These are phyloP conservation scores for Populus trichocarpa DNA, from an alignment of 441 rosid species.

Conservation along the genomic window DNA sequence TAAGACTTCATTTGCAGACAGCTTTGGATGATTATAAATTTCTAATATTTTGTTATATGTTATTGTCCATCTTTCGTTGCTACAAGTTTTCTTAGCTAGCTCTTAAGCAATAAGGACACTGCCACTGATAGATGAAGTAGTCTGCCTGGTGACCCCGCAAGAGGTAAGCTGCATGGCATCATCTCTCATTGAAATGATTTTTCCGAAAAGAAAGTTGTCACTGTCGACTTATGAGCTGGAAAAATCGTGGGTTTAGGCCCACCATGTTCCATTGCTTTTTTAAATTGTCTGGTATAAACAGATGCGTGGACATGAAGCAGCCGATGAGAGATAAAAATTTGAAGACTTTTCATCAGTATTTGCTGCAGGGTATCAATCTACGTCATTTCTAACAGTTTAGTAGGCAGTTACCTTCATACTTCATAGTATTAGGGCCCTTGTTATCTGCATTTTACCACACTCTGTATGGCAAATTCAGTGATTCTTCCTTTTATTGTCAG, in stretches of 20 bases:
- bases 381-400: background rate
- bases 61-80: background rate
- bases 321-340: background rate
- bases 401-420: background rate
- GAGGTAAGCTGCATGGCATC: background rate
- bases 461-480: background rate
- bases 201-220: slow-evolving; percentile 4
- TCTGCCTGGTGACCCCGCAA: background rate
- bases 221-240: slow-evolving; percentile 30
- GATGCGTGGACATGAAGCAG: slow-evolving; percentile 8
- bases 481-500: background rate
- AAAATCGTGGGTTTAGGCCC: slow-evolving; percentile 10
- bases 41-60: background rate
- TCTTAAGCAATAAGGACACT: background rate
- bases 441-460: background rate
- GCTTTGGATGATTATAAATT: slow-evolving; percentile 17
- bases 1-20: slow-evolving; percentile 38
- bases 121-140: background rate
- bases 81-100: background rate
- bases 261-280: slow-evolving; percentile 16
- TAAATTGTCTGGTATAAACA: background rate
- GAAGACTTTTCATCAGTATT: background rate
- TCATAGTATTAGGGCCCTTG: background rate
- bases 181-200: background rate
- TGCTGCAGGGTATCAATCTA: background rate